Conservation (phyloP, 1,284 basidiomycete genomes). For the Athelia sp. region DNA sequence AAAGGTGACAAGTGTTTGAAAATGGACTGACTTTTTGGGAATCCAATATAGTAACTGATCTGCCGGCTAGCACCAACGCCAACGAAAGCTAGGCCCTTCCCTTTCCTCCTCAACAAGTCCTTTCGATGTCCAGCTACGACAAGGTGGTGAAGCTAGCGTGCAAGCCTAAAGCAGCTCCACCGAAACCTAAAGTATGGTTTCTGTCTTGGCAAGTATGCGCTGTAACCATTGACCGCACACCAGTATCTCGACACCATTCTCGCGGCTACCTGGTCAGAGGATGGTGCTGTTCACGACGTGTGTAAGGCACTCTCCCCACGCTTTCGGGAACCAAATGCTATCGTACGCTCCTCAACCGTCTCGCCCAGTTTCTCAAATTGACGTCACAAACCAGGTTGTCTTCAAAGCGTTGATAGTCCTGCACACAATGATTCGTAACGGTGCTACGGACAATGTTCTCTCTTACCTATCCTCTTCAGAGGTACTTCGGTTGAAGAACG, state of each 20-base stretch:
- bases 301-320: constrained; percentile 81
- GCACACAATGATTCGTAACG: constrained; percentile 94
- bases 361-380: constrained; percentile 1
- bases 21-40: too few relatives aligned
- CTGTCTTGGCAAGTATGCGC: constrained; percentile 1
- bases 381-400: constrained; percentile 57
- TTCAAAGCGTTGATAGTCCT: constrained; percentile 96
- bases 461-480: constrained; percentile 78
- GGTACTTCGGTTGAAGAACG: constrained; percentile 74
- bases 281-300: constrained; percentile 89
- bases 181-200: constrained; percentile 78
- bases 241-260: constrained; percentile 90
- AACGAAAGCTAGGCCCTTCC: too few relatives aligned
- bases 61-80: neutral
- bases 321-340: constrained; percentile 85
- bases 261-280: constrained; percentile 89
- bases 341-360: constrained; percentile 49
- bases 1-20: too few relatives aligned
- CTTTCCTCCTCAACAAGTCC: too few relatives aligned
- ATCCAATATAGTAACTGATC: neutral
- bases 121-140: constrained; percentile 70
- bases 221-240: constrained; percentile 5
- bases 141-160: constrained; percentile 89
- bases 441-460: constrained; percentile 88
- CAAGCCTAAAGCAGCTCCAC: constrained; percentile 91